Base-by-base conservation (phyloP, 768 basidiomycete genomes). In the Roridomyces roridus region DNA sequence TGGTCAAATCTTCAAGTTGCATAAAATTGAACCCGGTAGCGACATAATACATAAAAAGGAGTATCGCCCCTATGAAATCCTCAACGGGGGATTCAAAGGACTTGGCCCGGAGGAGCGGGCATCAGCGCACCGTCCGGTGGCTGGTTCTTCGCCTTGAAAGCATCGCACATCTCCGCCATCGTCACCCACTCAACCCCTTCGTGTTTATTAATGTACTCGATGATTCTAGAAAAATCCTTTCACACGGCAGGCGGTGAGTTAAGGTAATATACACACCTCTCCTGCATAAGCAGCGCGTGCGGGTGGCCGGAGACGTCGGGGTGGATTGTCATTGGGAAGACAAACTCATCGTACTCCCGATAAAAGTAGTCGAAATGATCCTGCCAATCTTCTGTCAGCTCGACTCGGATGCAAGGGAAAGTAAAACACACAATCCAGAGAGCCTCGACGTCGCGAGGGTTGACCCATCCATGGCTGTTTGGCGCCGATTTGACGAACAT, bases 321-420 rank as follows among this genome's bases (percentile, higher is more conserved):
- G 63, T 91, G 90, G 36, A 92, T 88, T 2, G 89, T 91, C 54
- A 91, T 81, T 0, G 88, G 88, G 48, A 89, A 87, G n/a, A 86
- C 79, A 54, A 88, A 86, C 67, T 83, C 78, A 61, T 83, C 80
- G 68, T 87, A 83, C 59, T 86, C 85, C 41, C 84, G 83, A 46
- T 35, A 51, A 24, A 55, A 46, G 51, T 47, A 37, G 39, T 61
- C 34, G 45, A 57, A 50, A 21, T 59, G 45, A 39, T 43, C 35
- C 60, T 62, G 5, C 5, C 9, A 5, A n/a, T 45, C 20, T 15
- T 11, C 21, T 15, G 17, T 20, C n/a, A 48, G 10, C 1, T 29
- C 20, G 1, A 9, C 43, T 11, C 21, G 14, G 34, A 48, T 5
- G 18, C 3, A 26, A 18, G 14, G 40, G 18, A 18, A 3, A 5